Conservation (phyloP, 345 rosid genomes). For the Salix brachista region DNA sequence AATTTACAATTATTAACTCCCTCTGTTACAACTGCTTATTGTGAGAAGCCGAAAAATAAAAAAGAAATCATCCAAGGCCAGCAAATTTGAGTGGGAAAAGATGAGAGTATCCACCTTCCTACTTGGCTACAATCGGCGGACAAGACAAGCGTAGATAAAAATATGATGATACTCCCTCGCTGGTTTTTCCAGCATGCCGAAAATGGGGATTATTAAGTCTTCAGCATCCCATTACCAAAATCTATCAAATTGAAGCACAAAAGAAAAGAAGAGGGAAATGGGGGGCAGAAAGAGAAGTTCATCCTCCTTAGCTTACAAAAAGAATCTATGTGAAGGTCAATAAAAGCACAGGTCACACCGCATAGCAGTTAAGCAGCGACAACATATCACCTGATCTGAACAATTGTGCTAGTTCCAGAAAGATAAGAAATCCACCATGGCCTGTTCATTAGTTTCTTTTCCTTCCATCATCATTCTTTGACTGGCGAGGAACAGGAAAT, state of each 20-base stretch:
- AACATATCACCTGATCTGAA: conserved; percentile 23
- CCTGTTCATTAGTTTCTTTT: conserved; percentile 20
- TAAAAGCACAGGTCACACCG: conserved; percentile 13
- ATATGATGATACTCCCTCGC: background rate
- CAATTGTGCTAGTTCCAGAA: conserved; percentile 30
- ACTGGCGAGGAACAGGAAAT: conserved; percentile 18
- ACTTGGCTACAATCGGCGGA: too few relatives aligned
- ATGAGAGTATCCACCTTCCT: background rate
- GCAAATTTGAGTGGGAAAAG: too few relatives aligned
- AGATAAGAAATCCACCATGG: conserved; percentile 12
- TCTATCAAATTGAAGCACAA: conserved; percentile 20
- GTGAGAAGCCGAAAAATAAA: background rate
- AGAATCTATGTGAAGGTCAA: conserved; percentile 30
- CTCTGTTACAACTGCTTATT: background rate
- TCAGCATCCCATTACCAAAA: conserved; percentile 22
- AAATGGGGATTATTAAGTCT: conserved; percentile 28
- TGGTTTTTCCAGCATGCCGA: conserved; percentile 8
- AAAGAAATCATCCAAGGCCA: background rate
- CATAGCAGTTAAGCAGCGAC: conserved; percentile 15
- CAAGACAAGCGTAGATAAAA: background rate
- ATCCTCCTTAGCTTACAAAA: conserved; percentile 31
- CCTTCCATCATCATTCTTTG: conserved; percentile 34
- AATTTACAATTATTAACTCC: too few relatives aligned
- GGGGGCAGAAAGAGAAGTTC: background rate
- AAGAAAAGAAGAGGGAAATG: background rate